Conservation (phyloP, 2,329 filamentous ascomycete species). For the Acrocalymma vagum region DNA sequence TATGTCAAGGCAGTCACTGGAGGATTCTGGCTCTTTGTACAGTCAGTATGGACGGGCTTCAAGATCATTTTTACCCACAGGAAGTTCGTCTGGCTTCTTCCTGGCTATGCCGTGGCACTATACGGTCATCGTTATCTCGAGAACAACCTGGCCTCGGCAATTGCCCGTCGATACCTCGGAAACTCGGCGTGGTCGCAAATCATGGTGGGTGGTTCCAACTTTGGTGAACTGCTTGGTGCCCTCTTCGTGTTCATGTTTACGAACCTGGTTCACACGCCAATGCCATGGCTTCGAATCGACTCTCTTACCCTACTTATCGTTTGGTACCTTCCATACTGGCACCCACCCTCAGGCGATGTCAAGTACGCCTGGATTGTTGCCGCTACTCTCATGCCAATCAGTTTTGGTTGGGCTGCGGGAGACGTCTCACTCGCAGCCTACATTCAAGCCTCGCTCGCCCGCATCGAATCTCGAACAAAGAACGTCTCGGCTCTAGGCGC, state of each 20-base stretch:
- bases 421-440: slow-evolving; percentile 62
- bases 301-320: slow-evolving; percentile 56
- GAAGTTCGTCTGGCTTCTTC: slow-evolving; percentile 60
- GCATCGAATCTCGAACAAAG: slow-evolving; percentile 53
- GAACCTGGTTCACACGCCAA: slow-evolving; percentile 58
- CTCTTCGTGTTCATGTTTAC: slow-evolving; percentile 60
- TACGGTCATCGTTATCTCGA: slow-evolving; percentile 62
- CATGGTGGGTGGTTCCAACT: slow-evolving; percentile 61
- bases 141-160: slow-evolving; percentile 56
- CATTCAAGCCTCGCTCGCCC: slow-evolving; percentile 59
- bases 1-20: slow-evolving; percentile 50
- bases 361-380: slow-evolving; percentile 57
- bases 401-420: slow-evolving; percentile 61
- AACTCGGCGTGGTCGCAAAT: slow-evolving; percentile 61
- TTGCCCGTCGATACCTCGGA: slow-evolving; percentile 58
- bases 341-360: slow-evolving; percentile 50
- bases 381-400: slow-evolving; percentile 54
- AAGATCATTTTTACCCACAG: slow-evolving; percentile 57
- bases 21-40: slow-evolving; percentile 55
- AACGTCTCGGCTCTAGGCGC: slow-evolving; percentile 60
- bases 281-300: slow-evolving; percentile 61
- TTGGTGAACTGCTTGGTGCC: slow-evolving; percentile 60
- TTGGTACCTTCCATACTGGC: slow-evolving; percentile 60
- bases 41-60: slow-evolving; percentile 57
- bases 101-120: slow-evolving; percentile 59